These are phyloP conservation scores for Kuraishia borneana DNA, from an alignment of 805 yeast species.

Conservation along the genomic window DNA sequence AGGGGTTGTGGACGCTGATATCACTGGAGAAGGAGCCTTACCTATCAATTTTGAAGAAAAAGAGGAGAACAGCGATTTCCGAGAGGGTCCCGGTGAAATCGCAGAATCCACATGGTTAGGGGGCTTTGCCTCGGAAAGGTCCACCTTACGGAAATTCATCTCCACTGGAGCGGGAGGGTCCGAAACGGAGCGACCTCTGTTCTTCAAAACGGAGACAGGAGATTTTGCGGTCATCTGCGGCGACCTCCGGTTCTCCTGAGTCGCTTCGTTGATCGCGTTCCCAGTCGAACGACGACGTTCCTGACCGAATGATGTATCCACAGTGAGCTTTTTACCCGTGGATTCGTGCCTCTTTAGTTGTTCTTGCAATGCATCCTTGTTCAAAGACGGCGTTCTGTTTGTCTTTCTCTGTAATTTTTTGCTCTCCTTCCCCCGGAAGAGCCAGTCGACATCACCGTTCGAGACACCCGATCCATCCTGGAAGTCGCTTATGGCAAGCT, in stretches of 20 bases:
- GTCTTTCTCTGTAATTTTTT: too few relatives aligned
- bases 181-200: not conserved
- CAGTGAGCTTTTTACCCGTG: not conserved
- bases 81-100: not conserved
- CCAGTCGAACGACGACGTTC: too few relatives aligned
- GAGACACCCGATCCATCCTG: slow-evolving; percentile 37
- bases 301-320: too few relatives aligned
- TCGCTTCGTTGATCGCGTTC: too few relatives aligned
- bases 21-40: not conserved
- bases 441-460: slow-evolving; percentile 78
- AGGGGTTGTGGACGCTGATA: not conserved
- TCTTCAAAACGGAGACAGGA: not conserved
- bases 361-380: too few relatives aligned
- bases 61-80: slow-evolving; percentile 18
- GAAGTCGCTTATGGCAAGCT: not conserved
- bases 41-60: slow-evolving; percentile 21
- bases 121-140: not conserved
- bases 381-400: too few relatives aligned
- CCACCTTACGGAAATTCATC: not conserved
- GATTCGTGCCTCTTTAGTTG: not conserved
- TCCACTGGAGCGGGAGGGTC: not conserved
- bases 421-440: slow-evolving; percentile 63
- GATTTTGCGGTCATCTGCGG: not conserved
- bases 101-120: not conserved
- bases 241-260: not conserved